Evolutionary conservation across 208 protist species (phyloP), one percentile per base, ranked within the genome.

Genomic region (Crithidia mellificae): DNA sequence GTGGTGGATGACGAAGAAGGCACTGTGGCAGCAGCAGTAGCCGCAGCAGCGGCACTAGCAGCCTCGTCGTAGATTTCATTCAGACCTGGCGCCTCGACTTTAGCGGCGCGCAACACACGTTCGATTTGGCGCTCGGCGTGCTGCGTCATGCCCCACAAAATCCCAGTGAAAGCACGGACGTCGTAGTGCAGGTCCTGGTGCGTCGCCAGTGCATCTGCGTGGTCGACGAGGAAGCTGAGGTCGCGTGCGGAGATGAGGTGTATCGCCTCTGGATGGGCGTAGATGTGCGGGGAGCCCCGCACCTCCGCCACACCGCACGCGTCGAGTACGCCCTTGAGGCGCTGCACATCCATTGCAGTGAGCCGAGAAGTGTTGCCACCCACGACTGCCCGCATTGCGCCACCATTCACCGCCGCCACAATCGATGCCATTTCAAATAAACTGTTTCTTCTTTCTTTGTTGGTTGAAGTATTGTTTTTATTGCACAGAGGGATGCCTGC

Each of bases 81-180:
- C 41, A 29, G 38, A 2, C 53, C 52, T 0, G 53, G n/a, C 2
- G 27, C 50, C 22, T 25, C 43, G 6, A 32, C 55, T 8, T 52
- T 57, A 6, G 34, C 36, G n/a, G 51, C 47, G 3, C 63, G 44
- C 30, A 77, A 15, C 53, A 76, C 67, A 63, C 53, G 69, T 53
- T 88, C 79, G 20, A 85, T 58, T 2, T 63, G 41, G 9, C 63
- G 56, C 22, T 83, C 84, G 4, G 68, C 73, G 34, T 81, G 41
- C 64, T 76, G 76, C 46, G 74, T 58, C 68, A 89, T 87, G 29
- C 79, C 82, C 84, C 87, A 93, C 29, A 93, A 63, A 29, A 93
- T 72, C 11, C 73, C 64, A 1, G 66, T 81, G 17, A 93, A 74
- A 34, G 82, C 79, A 34, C 61, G 43, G 63, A 87, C 88, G 59